Evolutionary conservation across 1,284 basidiomycete species (phyloP), one percentile per base, ranked within the genome.

Genomic region (Rhodotorula sp.): DNA sequence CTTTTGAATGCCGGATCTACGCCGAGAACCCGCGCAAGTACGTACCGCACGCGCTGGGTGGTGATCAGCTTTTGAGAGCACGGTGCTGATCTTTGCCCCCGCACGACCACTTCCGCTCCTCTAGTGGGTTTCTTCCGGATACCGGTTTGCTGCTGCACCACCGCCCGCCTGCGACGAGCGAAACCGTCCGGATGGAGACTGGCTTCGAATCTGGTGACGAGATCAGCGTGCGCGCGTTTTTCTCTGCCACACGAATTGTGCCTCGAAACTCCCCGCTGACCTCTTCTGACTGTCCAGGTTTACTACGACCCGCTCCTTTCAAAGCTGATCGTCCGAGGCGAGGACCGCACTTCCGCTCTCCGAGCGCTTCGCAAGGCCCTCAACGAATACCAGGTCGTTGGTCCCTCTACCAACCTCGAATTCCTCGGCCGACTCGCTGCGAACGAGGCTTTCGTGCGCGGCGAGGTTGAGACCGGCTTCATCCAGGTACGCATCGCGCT

Each of bases 1-100:
- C 94, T 0, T 96, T 96, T 76, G 94, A 96, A 82, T 93, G 93
- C 20, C 87, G 94, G n/a, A 95, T 97, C 76, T 97, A 97, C 79
- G 95, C 94, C 10, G 94, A 97, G 81, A 91, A 94, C 77, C 93
- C 93, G n/a, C 85, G 91, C 76, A 91, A 91, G 76, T 75, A 6
- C 51, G 74, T 68, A 26, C 5, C 79, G 70, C 72, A 44, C 15
- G 1, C 10, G 22, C 10, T 6, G 26, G 18, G 4, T 26, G 8
- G 18, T 45, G 24, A 48, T 14, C 20, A 18, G 10, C 12, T 6
- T 14, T n/a, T 18, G 17, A 3, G 8, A 1, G 42, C 7, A 44
- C 3, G n/a, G 1, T 45, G 42, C 57, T 71, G 57, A 60, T 42
- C 17, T 42, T 42, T 37, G 33, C 37, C 10, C 37, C 37, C 8